These are phyloP conservation scores for Magnaporthiopsis poae DNA, from an alignment of 2,329 filamentous ascomycete species.

Conservation along the genomic window DNA sequence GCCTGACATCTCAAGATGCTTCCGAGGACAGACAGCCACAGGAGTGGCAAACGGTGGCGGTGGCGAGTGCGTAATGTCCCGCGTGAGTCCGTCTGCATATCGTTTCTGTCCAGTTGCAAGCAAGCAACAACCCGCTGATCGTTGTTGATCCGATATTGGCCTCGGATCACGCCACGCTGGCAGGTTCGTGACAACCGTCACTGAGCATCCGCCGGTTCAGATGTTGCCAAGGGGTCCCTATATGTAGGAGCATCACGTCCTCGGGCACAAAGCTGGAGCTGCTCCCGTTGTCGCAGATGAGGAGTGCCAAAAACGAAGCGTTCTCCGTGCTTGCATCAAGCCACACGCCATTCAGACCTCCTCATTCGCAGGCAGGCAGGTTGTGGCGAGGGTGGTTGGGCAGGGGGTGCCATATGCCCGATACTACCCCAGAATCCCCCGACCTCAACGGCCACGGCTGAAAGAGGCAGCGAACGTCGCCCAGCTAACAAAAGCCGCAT, in stretches of 20 bases:
- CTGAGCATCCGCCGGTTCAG: background rate
- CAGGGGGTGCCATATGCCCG: background rate
- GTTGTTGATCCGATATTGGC: background rate
- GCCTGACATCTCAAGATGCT: background rate
- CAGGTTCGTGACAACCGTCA: too few relatives aligned
- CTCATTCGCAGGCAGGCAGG: background rate
- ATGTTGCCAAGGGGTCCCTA: background rate
- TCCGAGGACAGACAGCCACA: background rate
- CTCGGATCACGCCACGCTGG: background rate
- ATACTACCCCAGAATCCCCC: background rate
- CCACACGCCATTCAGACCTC: background rate
- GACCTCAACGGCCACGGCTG: background rate
- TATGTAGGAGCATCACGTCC: background rate
- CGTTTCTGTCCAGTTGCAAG: background rate
- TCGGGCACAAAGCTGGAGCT: background rate
- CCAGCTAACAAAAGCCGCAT: background rate
- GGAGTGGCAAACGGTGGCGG: background rate
- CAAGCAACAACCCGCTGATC: background rate
- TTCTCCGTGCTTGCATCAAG: background rate
- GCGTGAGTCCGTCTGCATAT: background rate
- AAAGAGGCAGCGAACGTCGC: background rate
- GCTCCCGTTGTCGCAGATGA: background rate
- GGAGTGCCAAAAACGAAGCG: background rate
- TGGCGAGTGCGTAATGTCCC: background rate
- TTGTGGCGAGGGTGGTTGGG: background rate